These are phyloP conservation scores for Leccinum arenicola DNA, from an alignment of 768 basidiomycete species.

Conservation along the genomic window DNA sequence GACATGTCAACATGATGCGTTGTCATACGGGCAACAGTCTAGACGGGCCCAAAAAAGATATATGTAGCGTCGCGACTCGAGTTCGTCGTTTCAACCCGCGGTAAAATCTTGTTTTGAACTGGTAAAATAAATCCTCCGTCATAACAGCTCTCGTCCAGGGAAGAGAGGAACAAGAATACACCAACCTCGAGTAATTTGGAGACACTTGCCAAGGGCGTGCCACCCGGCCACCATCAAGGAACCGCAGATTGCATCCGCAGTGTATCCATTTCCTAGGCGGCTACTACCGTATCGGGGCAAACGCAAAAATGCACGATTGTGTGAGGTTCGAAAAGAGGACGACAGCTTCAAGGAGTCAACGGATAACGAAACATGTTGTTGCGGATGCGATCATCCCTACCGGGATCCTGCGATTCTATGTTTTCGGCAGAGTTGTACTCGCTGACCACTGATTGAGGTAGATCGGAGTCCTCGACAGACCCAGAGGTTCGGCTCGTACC, in stretches of 20 bases:
- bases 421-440: neutral
- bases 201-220: constrained; percentile 3
- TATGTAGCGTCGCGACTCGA: neutral
- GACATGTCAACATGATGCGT: constrained; percentile 1
- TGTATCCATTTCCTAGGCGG: neutral
- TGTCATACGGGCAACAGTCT: neutral
- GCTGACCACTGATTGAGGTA: neutral
- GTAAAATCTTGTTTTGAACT: neutral
- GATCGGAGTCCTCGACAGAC: neutral
- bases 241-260: neutral
- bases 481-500: neutral
- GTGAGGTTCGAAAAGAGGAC: neutral
- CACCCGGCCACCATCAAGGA: neutral
- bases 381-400: neutral
- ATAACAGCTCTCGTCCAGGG: neutral
- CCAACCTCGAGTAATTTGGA: neutral
- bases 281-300: neutral
- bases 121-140: neutral
- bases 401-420: neutral
- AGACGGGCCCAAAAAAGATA: neutral
- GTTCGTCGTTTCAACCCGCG: neutral
- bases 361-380: neutral
- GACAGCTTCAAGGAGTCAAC: neutral
- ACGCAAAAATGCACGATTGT: neutral
- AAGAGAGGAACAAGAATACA: neutral